Evolutionary conservation across 805 yeast genomes (phyloP).

Genomic region (Candida ficus): DNA sequence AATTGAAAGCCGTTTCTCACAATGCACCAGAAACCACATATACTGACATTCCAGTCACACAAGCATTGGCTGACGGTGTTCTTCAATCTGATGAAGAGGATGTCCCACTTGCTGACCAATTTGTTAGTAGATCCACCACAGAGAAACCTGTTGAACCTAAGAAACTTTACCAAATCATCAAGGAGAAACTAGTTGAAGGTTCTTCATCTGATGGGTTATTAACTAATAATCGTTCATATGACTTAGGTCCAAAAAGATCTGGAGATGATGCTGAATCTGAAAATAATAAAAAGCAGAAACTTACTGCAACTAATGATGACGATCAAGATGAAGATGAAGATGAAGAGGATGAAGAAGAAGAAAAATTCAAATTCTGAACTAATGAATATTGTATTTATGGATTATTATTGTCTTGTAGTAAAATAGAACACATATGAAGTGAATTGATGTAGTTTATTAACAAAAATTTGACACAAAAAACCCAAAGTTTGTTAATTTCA

Average conservation of each 20-base stretch:
- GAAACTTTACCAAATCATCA: constrained; percentile 21
- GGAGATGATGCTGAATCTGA: not conserved
- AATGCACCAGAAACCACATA: not conserved
- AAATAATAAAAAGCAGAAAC: not conserved
- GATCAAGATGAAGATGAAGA: constrained; percentile 16
- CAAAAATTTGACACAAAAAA: too few species aligned
- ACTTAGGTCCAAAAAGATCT: constrained; percentile 15
- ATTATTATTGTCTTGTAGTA: too few species aligned
- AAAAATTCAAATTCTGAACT: constrained; percentile 24
- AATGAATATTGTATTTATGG: not conserved
- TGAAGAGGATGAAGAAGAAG: constrained; percentile 19
- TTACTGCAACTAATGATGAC: not conserved
- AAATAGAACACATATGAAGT: too few species aligned
- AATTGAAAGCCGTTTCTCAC: not conserved
- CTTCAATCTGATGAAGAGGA: constrained; percentile 25
- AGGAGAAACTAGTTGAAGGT: constrained; percentile 12
- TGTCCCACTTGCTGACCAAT: constrained; percentile 14
- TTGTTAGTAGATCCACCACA: constrained; percentile 11
- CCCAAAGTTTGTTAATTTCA: too few species aligned
- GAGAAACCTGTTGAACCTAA: constrained; percentile 17
- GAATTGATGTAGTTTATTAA: too few species aligned
- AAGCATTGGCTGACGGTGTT: not conserved
- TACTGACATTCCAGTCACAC: constrained; percentile 10
- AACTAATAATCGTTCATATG: constrained; percentile 22
- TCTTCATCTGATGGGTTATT: constrained; percentile 11